A percentile compares a stretch with the other conserved stretches of the same genome.
These are phyloP conservation scores for Prunus davidiana DNA, from an alignment of 306 rosid species.

Conservation along the genomic window DNA sequence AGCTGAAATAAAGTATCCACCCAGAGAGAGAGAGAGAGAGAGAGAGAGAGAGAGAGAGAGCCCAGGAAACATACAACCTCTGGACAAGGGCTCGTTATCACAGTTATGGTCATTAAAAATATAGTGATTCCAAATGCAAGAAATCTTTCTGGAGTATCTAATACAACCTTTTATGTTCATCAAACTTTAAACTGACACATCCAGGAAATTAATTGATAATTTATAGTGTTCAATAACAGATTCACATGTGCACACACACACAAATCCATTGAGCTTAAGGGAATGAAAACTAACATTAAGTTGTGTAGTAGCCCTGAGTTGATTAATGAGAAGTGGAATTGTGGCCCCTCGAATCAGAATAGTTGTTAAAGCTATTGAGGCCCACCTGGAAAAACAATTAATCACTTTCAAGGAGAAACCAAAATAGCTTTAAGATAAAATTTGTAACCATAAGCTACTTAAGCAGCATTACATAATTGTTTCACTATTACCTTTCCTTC, in stretches of 20 bases:
- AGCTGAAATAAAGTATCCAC: too few species aligned
- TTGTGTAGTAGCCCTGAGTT: constrained; percentile 77
- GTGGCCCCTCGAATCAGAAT: constrained; percentile 70
- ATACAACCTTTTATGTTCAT: background rate
- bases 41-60: too few species aligned
- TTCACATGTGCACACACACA: background rate
- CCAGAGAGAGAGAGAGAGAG: too few species aligned
- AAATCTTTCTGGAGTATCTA: background rate
- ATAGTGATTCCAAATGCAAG: background rate
- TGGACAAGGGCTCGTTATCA: too few species aligned
- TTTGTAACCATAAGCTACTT: background rate
- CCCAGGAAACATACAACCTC: too few species aligned
- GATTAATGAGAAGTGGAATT: constrained; percentile 68
- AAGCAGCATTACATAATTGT: background rate
- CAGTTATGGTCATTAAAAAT: background rate
- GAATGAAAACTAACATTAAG: constrained; percentile 54
- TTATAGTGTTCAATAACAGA: background rate
- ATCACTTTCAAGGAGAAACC: background rate
- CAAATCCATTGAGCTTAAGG: constrained; percentile 10
- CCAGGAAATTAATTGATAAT: background rate
- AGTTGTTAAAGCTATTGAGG: constrained; percentile 65
- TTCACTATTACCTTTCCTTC: background rate
- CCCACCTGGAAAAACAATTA: constrained; percentile 67
- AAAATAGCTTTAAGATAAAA: background rate
- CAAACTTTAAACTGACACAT: background rate